These are phyloP conservation scores for Dothideomycetidae sp. DNA, from an alignment of 2,329 filamentous ascomycete genomes.

Conservation along the genomic window DNA sequence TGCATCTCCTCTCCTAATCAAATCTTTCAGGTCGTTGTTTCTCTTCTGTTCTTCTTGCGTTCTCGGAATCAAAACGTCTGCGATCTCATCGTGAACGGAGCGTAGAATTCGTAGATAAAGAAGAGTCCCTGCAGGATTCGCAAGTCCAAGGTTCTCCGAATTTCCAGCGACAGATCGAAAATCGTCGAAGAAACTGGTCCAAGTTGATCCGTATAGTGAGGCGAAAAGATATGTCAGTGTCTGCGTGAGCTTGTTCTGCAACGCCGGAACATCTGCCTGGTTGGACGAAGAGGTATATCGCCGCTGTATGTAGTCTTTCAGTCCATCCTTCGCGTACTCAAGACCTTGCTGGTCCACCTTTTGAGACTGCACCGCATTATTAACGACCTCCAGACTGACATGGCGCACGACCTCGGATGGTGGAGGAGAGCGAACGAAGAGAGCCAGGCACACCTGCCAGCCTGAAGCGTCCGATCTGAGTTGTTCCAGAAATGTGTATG, in stretches of 20 bases:
- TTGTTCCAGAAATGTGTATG: conserved; percentile 64
- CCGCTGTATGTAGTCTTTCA: conserved; percentile 67
- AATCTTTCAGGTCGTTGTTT: conserved; percentile 81
- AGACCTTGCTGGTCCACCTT: conserved; percentile 60
- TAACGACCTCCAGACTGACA: conserved; percentile 82
- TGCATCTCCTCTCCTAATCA: conserved; percentile 75
- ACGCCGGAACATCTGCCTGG: conserved; percentile 53
- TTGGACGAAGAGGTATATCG: conserved; percentile 47
- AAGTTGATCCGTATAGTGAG: conserved; percentile 68
- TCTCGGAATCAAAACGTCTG: conserved; percentile 73
- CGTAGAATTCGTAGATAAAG: conserved; percentile 80
- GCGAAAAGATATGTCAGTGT: conserved; percentile 90
- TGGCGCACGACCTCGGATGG: conserved; percentile 74
- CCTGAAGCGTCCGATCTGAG: conserved; percentile 68
- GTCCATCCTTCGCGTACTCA: conserved; percentile 59
- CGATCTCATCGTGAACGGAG: conserved; percentile 93
- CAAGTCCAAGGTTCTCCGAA: conserved; percentile 36
- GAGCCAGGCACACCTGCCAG: conserved; percentile 76
- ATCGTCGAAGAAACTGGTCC: conserved; percentile 85
- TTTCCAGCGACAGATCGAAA: conserved; percentile 62
- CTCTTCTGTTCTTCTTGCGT: conserved; percentile 66
- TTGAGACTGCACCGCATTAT: conserved; percentile 73
- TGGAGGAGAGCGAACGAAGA: conserved; percentile 68
- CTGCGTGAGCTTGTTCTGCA: conserved; percentile 96
- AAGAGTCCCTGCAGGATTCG: conserved; percentile 62